These are phyloP conservation scores for Podospora pseudoanserina DNA, from an alignment of 495 filamentous ascomycete species.

Conservation along the genomic window DNA sequence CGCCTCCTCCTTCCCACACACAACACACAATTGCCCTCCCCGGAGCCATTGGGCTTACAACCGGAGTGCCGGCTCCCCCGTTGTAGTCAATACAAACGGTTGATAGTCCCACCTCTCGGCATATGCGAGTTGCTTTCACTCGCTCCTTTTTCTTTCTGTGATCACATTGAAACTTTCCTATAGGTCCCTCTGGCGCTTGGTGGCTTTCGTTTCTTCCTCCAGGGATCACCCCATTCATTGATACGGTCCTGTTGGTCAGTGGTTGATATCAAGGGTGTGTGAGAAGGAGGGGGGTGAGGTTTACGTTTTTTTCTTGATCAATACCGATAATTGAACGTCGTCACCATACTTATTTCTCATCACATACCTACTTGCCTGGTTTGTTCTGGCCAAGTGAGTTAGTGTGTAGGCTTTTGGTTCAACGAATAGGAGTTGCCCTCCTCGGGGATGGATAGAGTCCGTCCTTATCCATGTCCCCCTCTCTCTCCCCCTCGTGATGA, in stretches of 20 bases:
- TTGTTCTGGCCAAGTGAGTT: constrained; percentile 38
- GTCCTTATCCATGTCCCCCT: constrained; percentile 41
- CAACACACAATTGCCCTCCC: constrained; percentile 10
- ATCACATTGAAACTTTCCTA: neutral
- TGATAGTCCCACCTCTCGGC: constrained; percentile 31
- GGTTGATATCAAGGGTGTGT: constrained; percentile 33
- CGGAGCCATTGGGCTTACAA: constrained; percentile 27
- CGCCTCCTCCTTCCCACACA: constrained; percentile 20
- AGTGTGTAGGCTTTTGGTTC: constrained; percentile 25
- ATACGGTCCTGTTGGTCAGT: constrained; percentile 32
- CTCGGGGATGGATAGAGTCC: neutral
- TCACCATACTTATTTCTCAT: constrained; percentile 32
- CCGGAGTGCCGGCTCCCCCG: constrained; percentile 23
- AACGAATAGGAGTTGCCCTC: neutral
- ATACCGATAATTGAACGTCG: constrained; percentile 28
- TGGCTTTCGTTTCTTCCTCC: constrained; percentile 17
- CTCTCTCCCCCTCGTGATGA: constrained; percentile 35
- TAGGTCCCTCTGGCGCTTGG: neutral
- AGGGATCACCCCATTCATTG: constrained; percentile 42
- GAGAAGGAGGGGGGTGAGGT: constrained; percentile 41
- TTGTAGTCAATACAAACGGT: constrained; percentile 33
- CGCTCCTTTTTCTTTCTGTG: neutral
- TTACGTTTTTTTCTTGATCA: constrained; percentile 19
- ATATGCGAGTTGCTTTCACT: constrained; percentile 35
- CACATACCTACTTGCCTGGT: constrained; percentile 28